Conservation (phyloP, 2,329 filamentous ascomycete genomes). For the Aspergillus oerlinghausenensis region DNA sequence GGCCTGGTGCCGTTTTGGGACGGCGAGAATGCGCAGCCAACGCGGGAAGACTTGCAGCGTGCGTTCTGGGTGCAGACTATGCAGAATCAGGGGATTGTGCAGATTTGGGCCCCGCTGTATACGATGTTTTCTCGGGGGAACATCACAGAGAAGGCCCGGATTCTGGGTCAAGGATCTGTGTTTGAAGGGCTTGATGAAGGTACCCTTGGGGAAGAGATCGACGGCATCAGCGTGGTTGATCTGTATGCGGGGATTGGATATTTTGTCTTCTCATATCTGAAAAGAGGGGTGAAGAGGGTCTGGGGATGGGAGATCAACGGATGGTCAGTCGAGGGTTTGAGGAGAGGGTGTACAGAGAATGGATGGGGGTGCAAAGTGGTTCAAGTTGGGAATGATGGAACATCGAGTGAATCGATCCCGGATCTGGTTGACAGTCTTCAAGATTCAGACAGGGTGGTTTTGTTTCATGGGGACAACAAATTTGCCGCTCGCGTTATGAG, state of each 20-base stretch:
- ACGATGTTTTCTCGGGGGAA: constrained; percentile 96
- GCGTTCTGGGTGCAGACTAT: constrained; percentile 76
- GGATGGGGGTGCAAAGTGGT: constrained; percentile 61
- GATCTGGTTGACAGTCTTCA: constrained; percentile 29
- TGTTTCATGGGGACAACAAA: constrained; percentile 67
- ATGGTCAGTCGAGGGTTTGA: constrained; percentile 78
- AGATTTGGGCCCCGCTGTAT: constrained; percentile 83
- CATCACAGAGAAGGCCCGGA: constrained; percentile 76
- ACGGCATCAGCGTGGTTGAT: constrained; percentile 55
- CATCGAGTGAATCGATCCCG: constrained; percentile 14
- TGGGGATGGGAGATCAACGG: constrained; percentile 89
- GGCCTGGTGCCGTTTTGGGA: constrained; percentile 44
- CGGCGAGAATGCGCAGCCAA: constrained; percentile 25
- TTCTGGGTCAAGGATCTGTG: constrained; percentile 49
- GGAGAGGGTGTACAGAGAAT: constrained; percentile 67
- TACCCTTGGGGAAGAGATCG: constrained; percentile 20
- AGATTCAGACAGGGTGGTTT: constrained; percentile 54
- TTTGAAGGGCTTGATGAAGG: constrained; percentile 32
- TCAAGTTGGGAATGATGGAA: constrained; percentile 33
- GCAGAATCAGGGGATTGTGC: constrained; percentile 71
- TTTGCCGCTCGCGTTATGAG: constrained; percentile 45
- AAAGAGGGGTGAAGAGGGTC: constrained; percentile 63
- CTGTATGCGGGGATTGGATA: constrained; percentile 93
- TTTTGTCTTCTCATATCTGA: constrained; percentile 80
- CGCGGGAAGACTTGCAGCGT: constrained; percentile 52